Evolutionary conservation across 306 rosid species (phyloP), one percentile per base, ranked within the genome.

Genomic region (Quillaja saponaria): DNA sequence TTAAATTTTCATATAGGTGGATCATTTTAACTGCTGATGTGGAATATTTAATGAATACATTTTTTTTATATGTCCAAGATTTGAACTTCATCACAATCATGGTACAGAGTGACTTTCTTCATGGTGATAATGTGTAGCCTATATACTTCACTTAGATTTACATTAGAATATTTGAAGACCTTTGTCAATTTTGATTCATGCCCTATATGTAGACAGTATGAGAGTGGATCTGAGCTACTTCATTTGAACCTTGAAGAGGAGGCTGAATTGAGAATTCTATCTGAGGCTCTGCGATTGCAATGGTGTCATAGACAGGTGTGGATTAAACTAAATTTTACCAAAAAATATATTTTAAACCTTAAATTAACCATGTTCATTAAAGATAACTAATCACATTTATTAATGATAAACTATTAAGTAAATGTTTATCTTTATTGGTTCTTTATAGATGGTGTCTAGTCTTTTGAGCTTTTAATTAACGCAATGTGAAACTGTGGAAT

Each of bases 201-300:
- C 33, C 16, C 52, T 68, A 2, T 49, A 47, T 76, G 71, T 58
- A 45, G 78, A 49, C 51, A 48, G 78, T 75, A 94, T 74, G 99
- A 90, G 81, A 85, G 95, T 34, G 99, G 97, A 37, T 89, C 97
- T 31, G 97, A 94, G 80, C 81, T 94, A 51, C 97, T 94, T 75
- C 71, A 85, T 81, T 64, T 94, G 82, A 84, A 83, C 81, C 79
- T 94, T 68, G 84, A 73, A 59, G 99, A 94, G 84, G 99, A 94
- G 83, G 79, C 49, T 63, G 95, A 94, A 31, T 81, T 94, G 44
- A 87, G 84, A 81, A 69, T 80, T 81, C 76, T 94, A 40, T 87
- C 96, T 10, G 95, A 94, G 85, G 99, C 97, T 57, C 78, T 85
- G 60, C 81, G 96, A 13, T 83, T 76, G 66, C 81, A 82, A 61